Base-by-base conservation (phyloP, 805 yeast genomes). In the Scheffersomyces coipomensis region DNA sequence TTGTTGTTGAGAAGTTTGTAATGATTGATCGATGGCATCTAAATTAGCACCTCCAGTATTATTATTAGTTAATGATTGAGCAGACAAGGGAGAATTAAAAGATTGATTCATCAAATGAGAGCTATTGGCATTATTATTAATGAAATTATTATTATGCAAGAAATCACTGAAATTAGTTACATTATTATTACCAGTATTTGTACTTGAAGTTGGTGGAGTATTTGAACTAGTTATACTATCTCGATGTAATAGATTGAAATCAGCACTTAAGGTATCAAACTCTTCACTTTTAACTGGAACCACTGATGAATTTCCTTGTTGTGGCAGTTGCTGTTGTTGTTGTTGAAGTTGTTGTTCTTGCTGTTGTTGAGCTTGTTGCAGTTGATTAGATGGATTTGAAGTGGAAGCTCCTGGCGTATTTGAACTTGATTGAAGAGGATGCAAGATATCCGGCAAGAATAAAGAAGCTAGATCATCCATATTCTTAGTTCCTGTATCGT, bases 381-480 rank as follows among this genome's bases (percentile, higher is more conserved):
- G 25, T 19, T 13, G 23, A 19, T 21, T 16, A 16, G 25, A 19
- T 21, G 44, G 26, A 18, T 19, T 18, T 26, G 35, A 17, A 16
- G 32, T 34, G 30, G 39, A 19, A 24, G 12, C 23, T 10, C 15
- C 10, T 19, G 27, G 33, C 10, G 38, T 22, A 24, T 37, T 29
- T 11, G 24, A 19, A 19, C 8, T 19, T 21, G 40, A 25, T 25
- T 37, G 40, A 8, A 45, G 17, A 3, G 51, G 52, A 36, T 64
- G 65, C 19, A 67, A 52, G 27, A 65, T 58, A 39, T 68, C 73
- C 2, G 72, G 73, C 22, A 69, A 51, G 35, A 69, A 69, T 31
- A 69, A 53, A 29, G 72, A 58, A 33, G 73, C 64, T 17, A 69
- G 54, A 47, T 69, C 75, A 42, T 69, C 73, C 18, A 40, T 34